Base-by-base conservation (phyloP, 306 rosid species). In the Quercus agrifolia region DNA sequence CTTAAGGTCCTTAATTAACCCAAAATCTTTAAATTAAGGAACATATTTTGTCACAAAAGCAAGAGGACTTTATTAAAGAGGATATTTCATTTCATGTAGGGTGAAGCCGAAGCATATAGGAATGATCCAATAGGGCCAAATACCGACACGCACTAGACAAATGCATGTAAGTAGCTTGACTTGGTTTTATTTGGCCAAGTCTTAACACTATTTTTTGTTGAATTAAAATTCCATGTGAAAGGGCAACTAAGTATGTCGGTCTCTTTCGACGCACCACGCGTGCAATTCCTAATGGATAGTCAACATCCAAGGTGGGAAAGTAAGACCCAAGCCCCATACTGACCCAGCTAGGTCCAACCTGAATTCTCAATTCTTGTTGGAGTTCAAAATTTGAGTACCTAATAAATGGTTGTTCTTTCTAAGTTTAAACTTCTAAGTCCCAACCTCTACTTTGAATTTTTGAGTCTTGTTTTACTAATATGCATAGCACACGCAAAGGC, bases 81-180 rank as follows among this genome's bases (percentile, higher is more conserved):
- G 54, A 49, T 49, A 6, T 54, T 77, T 74, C 73, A 80, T 85
- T 82, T 85, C 80, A 83, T 85, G 91, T 85, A 80, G 77, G 80
- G 56, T 49, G 15, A 49, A 38, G 46, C 46, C 46, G 46, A 38
- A 38, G 46, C 46, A 38, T 7, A 38, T 7, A 38, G 46, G 46
- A 38, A 38, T 38, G 46, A 8, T 38, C 11, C 11, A 38, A 8
- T 38, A 38, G 11, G 15, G 23, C 23, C 31, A 13, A 2, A 59
- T 18, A 3, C 66, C 67, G 73, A 75, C 82, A 83, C 21, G 28
- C 33, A 77, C 73, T 35, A 49, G 81, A 83, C 86, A 82, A 55
- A 33, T 66, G 74, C 86, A 85, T 80, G 74, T 80, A 84, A 77
- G 76, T 3, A 57, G 75, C 56, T 73, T 68, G 59, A 70, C 20